Evolutionary conservation across 345 rosid genomes (phyloP).

Genomic region (Cardamine chenopodiifolia): DNA sequence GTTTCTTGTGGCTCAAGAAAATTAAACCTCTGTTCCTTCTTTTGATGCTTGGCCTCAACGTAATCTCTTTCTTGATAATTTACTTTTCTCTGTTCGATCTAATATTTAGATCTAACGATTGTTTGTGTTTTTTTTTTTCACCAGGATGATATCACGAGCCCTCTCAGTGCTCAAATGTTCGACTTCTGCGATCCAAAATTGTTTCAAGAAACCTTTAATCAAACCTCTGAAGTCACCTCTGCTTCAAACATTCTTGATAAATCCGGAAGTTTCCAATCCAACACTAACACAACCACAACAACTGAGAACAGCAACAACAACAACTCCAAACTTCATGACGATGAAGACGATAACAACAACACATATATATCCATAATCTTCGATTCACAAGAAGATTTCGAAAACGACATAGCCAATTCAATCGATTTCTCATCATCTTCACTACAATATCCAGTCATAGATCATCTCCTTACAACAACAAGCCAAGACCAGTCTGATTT

Average conservation of each 20-base stretch:
- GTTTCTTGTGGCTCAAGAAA: slow-evolving; percentile 38
- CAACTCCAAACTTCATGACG: slow-evolving; percentile 35
- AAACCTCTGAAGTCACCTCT: slow-evolving; percentile 67
- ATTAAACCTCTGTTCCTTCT: slow-evolving; percentile 12
- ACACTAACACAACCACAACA: slow-evolving; percentile 45
- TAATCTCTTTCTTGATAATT: slow-evolving; percentile 27
- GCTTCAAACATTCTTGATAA: slow-evolving; percentile 46
- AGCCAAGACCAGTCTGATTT: slow-evolving; percentile 59
- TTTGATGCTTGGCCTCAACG: slow-evolving; percentile 40
- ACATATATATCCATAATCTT: slow-evolving; percentile 54
- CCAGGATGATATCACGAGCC: slow-evolving; percentile 85
- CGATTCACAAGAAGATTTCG: slow-evolving; percentile 68
- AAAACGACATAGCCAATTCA: slow-evolving; percentile 77
- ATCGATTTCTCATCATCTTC: slow-evolving; percentile 80
- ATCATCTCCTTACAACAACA: slow-evolving; percentile 45
- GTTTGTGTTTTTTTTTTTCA: not conserved
- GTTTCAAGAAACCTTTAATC: slow-evolving; percentile 61
- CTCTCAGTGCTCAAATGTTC: slow-evolving; percentile 64
- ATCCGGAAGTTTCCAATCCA: slow-evolving; percentile 39
- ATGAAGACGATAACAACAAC: slow-evolving; percentile 38
- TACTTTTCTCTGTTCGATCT: not conserved
- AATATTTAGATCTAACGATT: slow-evolving; percentile 6
- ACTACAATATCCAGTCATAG: slow-evolving; percentile 51
- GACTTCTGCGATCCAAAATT: slow-evolving; percentile 67
- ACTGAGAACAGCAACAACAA: slow-evolving; percentile 26